Evolutionary conservation across 371 early-diverging fungal genomes (phyloP).

Genomic region (Funneliformis caledonium): DNA sequence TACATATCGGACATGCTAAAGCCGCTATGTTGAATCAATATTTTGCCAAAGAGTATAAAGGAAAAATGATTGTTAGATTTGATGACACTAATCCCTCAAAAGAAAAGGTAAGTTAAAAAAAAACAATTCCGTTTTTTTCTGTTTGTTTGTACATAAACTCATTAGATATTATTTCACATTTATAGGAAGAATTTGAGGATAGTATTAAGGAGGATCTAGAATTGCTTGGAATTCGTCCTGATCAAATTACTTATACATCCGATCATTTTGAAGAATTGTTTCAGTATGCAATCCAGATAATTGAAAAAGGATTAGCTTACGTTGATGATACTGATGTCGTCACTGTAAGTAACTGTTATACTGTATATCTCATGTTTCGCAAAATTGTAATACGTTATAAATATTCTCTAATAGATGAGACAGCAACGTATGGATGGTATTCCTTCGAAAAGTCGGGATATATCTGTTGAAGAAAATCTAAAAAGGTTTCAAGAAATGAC

Average conservation of each 20-base stretch:
- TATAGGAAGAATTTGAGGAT: slow-evolving; percentile 87
- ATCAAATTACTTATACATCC: slow-evolving; percentile 89
- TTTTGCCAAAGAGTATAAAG: slow-evolving; percentile 93
- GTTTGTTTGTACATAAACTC: neutral
- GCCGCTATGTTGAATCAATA: slow-evolving; percentile 98
- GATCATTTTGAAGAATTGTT: slow-evolving; percentile 95
- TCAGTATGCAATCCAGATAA: slow-evolving; percentile 85
- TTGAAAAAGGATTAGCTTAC: slow-evolving; percentile 95
- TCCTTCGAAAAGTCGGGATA: slow-evolving; percentile 88
- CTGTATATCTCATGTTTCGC: no score
- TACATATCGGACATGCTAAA: slow-evolving; percentile 99
- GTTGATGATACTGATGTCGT: slow-evolving; percentile 96
- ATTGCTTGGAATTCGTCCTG: slow-evolving; percentile 86
- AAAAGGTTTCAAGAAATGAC: slow-evolving; percentile 95
- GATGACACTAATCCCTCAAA: slow-evolving; percentile 99
- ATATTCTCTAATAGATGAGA: slow-evolving; percentile 70
- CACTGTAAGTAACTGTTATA: slow-evolving; percentile 48
- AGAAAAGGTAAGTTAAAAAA: slow-evolving; percentile 72
- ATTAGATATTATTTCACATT: neutral
- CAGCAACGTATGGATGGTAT: slow-evolving; percentile 91
- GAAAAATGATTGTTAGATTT: slow-evolving; percentile 96
- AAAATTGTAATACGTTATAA: neutral
- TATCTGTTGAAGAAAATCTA: slow-evolving; percentile 89
- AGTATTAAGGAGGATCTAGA: slow-evolving; percentile 92
- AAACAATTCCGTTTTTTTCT: neutral